Conservation (phyloP, 805 yeast genomes). For the Candida hungchunana region DNA sequence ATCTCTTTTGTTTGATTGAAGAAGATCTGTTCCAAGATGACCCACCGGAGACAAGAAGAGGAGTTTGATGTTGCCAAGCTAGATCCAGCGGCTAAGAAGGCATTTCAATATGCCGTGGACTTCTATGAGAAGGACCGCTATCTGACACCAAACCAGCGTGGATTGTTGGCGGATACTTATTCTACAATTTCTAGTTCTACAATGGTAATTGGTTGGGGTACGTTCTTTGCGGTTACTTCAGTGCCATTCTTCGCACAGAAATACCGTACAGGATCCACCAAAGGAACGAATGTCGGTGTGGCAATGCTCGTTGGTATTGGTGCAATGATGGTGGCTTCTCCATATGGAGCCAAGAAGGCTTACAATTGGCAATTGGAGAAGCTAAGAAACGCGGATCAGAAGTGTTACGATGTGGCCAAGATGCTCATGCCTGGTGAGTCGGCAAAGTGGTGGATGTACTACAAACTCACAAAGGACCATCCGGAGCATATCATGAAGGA, state of each 20-base stretch:
- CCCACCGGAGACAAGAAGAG: constrained; percentile 2
- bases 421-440: constrained; percentile 31
- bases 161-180: constrained; percentile 36
- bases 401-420: constrained; percentile 28
- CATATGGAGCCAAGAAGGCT: constrained; percentile 28
- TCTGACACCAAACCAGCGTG: constrained; percentile 39
- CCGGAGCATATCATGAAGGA: constrained; percentile 51
- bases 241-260: constrained; percentile 39
- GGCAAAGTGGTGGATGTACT: constrained; percentile 48
- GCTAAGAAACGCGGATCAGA: constrained; percentile 29
- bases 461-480: constrained; percentile 44
- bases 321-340: constrained; percentile 33
- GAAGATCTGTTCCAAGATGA: not conserved
- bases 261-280: constrained; percentile 29
- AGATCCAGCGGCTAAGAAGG: constrained; percentile 26
- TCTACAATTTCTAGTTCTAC: constrained; percentile 33
- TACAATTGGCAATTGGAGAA: constrained; percentile 31
- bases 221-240: constrained; percentile 38
- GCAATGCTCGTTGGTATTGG: constrained; percentile 39
- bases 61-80: constrained; percentile 13
- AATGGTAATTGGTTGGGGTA: constrained; percentile 35
- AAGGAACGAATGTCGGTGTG: constrained; percentile 38
- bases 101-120: constrained; percentile 38
- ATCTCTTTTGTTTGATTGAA: too few species aligned
- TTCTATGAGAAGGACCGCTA: constrained; percentile 48